Percentiles rank a stretch among this genome's conserved stretches.
phyloP scores from a whole-genome alignment of 176 grass and related monocot genomes.

The Tillandsia fasciculata region DNA sequence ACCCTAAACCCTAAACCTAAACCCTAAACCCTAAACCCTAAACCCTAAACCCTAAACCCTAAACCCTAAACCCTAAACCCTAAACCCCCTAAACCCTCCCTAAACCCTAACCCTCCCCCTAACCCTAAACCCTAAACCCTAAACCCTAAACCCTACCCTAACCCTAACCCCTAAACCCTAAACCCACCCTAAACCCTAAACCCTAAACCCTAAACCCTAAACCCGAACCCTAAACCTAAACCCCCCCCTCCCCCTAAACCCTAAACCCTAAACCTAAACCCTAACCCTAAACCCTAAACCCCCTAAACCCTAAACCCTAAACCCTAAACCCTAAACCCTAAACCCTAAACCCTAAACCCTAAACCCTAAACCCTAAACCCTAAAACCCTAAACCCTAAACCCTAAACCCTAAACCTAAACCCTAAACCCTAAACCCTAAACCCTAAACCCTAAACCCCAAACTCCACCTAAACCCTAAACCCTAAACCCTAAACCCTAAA shows the following conservation, averaged over 20 bases:
- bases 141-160: slow-evolving; percentile 3
- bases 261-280: slow-evolving; percentile 13
- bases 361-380: slow-evolving; percentile 6
- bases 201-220: slow-evolving; percentile 21
- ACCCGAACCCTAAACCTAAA: slow-evolving; percentile 4
- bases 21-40: slow-evolving; percentile 4
- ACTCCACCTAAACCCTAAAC: neutral
- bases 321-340: slow-evolving; percentile 14
- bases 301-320: slow-evolving; percentile 19
- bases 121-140: slow-evolving; percentile 6
- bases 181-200: slow-evolving; percentile 21
- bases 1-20: slow-evolving; percentile 11
- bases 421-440: slow-evolving; percentile 5
- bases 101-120: slow-evolving; percentile 13
- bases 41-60: slow-evolving; percentile 8
- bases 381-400: neutral
- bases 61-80: slow-evolving; percentile 21
- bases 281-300: slow-evolving; percentile 20
- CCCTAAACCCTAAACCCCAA: slow-evolving; percentile 3
- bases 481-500: neutral
- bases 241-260: neutral
- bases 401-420: slow-evolving; percentile 1
- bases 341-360: neutral
- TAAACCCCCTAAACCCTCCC: slow-evolving; percentile 21
- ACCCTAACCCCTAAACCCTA: slow-evolving; percentile 4